These are phyloP conservation scores for Symbiodinium pilosum DNA, from an alignment of 73 alveolate genomes.

Conservation along the genomic window DNA sequence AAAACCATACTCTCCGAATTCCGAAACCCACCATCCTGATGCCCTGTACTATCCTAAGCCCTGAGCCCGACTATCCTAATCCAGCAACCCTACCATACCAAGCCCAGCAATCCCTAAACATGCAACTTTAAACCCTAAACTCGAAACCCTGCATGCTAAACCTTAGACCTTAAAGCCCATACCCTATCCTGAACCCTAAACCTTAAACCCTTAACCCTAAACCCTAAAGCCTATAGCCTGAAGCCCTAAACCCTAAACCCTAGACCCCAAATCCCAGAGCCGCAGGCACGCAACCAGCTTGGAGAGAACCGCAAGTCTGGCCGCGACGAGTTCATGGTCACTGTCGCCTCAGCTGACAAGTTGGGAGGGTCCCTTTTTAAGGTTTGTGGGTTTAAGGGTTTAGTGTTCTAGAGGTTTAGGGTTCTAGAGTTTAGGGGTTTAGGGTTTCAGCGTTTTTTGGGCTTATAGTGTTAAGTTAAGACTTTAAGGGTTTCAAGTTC, in stretches of 20 bases:
- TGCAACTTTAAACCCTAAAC: neutral
- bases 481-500: no score
- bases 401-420: neutral
- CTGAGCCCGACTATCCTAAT: no score
- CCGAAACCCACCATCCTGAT: no score
- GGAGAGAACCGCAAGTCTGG: constrained; percentile 99
- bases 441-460: no score
- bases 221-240: neutral
- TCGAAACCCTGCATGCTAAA: neutral
- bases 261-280: neutral
- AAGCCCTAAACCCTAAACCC: neutral
- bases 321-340: constrained; percentile 98
- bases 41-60: no score
- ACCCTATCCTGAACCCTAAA: neutral
- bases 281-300: constrained; percentile 98
- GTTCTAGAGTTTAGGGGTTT: neutral
- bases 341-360: constrained; percentile 49
- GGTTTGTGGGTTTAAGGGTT: neutral
- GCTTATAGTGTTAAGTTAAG: no score
- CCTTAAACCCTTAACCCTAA: neutral
- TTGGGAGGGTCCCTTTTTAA: neutral
- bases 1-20: no score
- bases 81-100: no score
- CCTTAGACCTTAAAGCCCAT: neutral
- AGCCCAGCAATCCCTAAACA: no score